Evolutionary conservation across 805 yeast species (phyloP), one percentile per base, ranked within the genome.

Genomic region (Danielozyma ontarioensis): DNA sequence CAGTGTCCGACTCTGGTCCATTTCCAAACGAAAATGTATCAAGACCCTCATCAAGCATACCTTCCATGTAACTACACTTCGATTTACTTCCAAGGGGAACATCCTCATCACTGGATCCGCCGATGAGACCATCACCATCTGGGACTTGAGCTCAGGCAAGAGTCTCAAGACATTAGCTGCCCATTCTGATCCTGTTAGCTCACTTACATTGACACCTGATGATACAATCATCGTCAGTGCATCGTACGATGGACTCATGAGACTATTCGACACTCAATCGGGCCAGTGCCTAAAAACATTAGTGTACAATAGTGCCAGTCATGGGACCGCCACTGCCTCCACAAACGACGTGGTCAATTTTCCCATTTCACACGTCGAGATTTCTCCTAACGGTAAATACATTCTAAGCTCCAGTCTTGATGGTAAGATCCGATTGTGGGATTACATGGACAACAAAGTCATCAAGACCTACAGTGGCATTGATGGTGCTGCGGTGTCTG

Each of bases 201-300:
- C 85, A 0, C 64, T 89, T 1, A 80, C 86, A 46, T 60, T 90
- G 30, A 76, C 84, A 2, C 78, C 74, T 35, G 96, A 84, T 45
- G 88, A 89, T 37, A 72, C 95, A 0, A 76, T 93, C 24, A 75
- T 93, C 6, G 83, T 80, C 3, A 82, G 95, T 41, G 93, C 94
- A 0, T 82, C 95, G 13, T 83, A 81, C 53, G 98, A 90, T 58
- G 98, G 98, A 3, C 68, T 87, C 44, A 82, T 90, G 71, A 68
- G 98, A 31, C 63, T 90, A 13, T 90, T 94, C 66, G 97, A 89
- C 53, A 74, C 88, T 13, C 81, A 76, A 30, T 73, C 94, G 0
- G 97, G 97, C 4, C 95, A 88, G 45, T 90, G 97, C 63, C 64
- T 90, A 45, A 85, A 89, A 51, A 93, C 97, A 0, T 58, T 90